Percentiles rank a stretch among this genome's conserved stretches.
Evolutionary conservation across 164 flowering plant genomes (phyloP).

Genomic region (Paratinospora sagittata): DNA sequence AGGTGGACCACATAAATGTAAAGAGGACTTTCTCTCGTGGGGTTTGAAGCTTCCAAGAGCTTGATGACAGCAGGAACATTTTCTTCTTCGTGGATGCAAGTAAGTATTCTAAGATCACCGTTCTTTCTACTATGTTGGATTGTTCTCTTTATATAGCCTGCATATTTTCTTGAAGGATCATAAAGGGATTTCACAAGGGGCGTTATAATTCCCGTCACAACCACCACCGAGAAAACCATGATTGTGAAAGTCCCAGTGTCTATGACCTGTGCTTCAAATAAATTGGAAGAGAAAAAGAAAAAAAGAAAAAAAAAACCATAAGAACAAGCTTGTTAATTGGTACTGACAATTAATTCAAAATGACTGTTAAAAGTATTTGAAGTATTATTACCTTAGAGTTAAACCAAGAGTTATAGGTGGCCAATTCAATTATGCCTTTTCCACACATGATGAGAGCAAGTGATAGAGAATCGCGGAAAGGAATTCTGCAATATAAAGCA

Average conservation of each 20-base stretch:
- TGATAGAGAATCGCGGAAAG: constrained; percentile 36
- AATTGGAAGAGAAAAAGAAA: background rate
- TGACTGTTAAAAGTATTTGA: background rate
- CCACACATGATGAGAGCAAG: constrained; percentile 45
- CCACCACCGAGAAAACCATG: constrained; percentile 28
- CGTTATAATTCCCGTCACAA: constrained; percentile 30
- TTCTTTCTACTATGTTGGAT: constrained; percentile 22
- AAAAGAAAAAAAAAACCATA: background rate
- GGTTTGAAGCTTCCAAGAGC: constrained; percentile 38
- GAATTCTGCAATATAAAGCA: constrained; percentile 38
- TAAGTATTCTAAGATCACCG: constrained; percentile 34
- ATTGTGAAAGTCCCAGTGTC: constrained; percentile 1
- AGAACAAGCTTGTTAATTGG: background rate
- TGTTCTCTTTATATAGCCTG: constrained; percentile 39
- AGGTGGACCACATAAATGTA: constrained; percentile 25
- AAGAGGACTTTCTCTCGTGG: constrained; percentile 32
- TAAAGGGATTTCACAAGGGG: constrained; percentile 36
- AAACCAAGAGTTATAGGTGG: background rate
- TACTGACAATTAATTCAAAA: background rate
- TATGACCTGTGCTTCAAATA: background rate
- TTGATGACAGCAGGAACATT: constrained; percentile 27
- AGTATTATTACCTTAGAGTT: background rate
- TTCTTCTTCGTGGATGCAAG: constrained; percentile 36
- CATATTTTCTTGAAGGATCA: constrained; percentile 42
- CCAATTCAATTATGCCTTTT: constrained; percentile 38